Conservation (phyloP, 306 rosid species). For the Mimosa bimucronata region DNA sequence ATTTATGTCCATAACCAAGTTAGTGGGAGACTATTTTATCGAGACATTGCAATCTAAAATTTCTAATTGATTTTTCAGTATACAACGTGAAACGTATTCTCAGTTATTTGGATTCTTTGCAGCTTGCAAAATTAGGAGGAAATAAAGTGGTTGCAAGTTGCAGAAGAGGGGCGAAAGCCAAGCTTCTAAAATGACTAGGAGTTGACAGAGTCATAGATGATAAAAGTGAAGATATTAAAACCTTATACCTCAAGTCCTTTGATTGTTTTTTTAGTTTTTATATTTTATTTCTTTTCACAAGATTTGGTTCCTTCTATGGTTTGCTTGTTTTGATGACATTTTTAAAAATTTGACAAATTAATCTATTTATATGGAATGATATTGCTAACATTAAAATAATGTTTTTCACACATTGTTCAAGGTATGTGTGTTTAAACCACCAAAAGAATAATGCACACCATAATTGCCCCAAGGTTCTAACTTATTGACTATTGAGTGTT, state of each 20-base stretch:
- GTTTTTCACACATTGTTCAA: background rate
- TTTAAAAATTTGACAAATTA: slow-evolving; percentile 28
- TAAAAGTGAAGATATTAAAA: slow-evolving; percentile 78
- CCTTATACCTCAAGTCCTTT: slow-evolving; percentile 52
- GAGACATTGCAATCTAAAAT: slow-evolving; percentile 16
- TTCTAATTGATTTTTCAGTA: slow-evolving; percentile 14
- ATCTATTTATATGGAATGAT: background rate
- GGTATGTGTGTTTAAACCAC: too few species aligned
- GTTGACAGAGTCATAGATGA: slow-evolving; percentile 94
- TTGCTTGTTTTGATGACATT: slow-evolving; percentile 11
- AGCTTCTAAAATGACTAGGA: slow-evolving; percentile 83
- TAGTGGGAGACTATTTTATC: background rate
- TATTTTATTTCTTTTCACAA: slow-evolving; percentile 19
- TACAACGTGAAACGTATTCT: slow-evolving; percentile 15
- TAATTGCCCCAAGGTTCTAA: background rate
- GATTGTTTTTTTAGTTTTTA: too few species aligned
- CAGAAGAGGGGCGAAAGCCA: slow-evolving; percentile 82
- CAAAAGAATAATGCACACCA: background rate
- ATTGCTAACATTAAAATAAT: slow-evolving; percentile 10
- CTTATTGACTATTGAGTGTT: slow-evolving; percentile 14
- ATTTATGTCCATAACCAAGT: background rate
- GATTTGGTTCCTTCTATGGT: slow-evolving; percentile 19
- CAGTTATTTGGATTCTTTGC: slow-evolving; percentile 40
- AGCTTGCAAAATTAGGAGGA: slow-evolving; percentile 95
- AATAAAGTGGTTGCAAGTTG: slow-evolving; percentile 93